Percentiles rank a stretch among this genome's conserved stretches.
Evolutionary conservation across 129 eudicot species (phyloP).

Genomic region (Sambucus nigra): DNA sequence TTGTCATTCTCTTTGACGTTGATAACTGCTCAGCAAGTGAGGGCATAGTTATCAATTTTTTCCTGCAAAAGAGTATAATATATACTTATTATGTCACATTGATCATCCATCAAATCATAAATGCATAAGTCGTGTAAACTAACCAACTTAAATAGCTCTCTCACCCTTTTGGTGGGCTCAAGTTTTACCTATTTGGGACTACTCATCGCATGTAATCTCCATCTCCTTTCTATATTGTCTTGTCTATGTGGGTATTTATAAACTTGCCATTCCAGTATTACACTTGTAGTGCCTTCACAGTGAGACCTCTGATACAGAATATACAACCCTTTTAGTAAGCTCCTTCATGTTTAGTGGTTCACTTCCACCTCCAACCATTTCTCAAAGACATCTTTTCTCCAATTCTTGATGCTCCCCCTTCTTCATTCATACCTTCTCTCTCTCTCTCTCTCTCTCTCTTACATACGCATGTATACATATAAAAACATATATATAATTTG

Average conservation of each 20-base stretch:
- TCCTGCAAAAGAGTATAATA: not conserved
- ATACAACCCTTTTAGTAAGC: not conserved
- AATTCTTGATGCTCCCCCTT: conserved; percentile 3
- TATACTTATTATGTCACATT: too few species aligned
- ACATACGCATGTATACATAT: not conserved
- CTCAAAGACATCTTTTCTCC: not conserved
- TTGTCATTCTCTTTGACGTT: too few species aligned
- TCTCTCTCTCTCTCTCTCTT: too few species aligned
- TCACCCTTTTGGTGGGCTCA: not conserved
- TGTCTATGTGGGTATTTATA: not conserved
- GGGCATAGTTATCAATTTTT: not conserved
- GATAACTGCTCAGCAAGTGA: not conserved
- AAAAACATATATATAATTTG: not conserved
- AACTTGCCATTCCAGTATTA: conserved; percentile 1
- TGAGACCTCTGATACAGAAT: not conserved
- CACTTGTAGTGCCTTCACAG: not conserved
- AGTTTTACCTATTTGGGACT: not conserved
- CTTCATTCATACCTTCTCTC: not conserved
- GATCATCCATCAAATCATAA: not conserved
- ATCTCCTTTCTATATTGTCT: not conserved
- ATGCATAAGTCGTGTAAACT: not conserved
- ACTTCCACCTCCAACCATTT: too few species aligned
- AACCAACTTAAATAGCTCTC: not conserved
- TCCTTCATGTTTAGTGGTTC: conserved; percentile 5
- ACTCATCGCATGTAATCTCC: not conserved